Evolutionary conservation across 73 alveolate genomes (phyloP).

Genomic region (Symbiodinium natans): DNA sequence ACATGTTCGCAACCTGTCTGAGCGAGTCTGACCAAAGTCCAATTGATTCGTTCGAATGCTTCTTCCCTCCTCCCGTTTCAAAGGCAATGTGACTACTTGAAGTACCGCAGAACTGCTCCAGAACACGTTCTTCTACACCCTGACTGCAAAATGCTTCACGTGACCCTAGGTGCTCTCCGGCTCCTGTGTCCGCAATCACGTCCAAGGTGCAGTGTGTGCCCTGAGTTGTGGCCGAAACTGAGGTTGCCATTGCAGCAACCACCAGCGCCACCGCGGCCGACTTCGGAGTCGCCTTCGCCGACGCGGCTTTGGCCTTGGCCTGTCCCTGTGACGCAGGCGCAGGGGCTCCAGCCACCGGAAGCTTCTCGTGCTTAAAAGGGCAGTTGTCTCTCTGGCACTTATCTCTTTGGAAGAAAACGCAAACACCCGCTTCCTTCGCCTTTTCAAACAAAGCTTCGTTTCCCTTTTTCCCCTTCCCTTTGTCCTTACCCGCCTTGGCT

Average conservation of each 20-base stretch:
- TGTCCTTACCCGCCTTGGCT: background rate
- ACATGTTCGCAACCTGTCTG: background rate
- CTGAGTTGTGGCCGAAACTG: background rate
- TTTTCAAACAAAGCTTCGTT: background rate
- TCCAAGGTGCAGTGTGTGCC: background rate
- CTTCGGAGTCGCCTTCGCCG: background rate
- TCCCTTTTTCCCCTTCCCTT: constrained; percentile 9
- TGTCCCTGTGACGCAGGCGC: background rate
- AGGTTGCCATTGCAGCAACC: background rate
- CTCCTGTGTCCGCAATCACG: constrained; percentile 27
- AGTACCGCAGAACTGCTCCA: background rate
- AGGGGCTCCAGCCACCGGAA: background rate
- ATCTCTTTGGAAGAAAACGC: background rate
- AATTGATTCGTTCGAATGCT: background rate
- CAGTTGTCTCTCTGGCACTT: constrained; percentile 29
- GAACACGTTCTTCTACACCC: background rate
- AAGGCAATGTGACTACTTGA: background rate
- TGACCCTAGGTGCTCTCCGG: constrained; percentile 12
- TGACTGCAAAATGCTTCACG: background rate
- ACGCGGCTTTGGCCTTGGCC: background rate
- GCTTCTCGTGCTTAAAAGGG: constrained; percentile 17
- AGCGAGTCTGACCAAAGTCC: constrained; percentile 7
- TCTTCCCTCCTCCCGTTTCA: constrained; percentile 30
- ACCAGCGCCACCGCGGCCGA: constrained; percentile 14
- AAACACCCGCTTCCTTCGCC: background rate